Evolutionary conservation across 768 basidiomycete species (phyloP).

Genomic region (Sarcomyxa edulis): DNA sequence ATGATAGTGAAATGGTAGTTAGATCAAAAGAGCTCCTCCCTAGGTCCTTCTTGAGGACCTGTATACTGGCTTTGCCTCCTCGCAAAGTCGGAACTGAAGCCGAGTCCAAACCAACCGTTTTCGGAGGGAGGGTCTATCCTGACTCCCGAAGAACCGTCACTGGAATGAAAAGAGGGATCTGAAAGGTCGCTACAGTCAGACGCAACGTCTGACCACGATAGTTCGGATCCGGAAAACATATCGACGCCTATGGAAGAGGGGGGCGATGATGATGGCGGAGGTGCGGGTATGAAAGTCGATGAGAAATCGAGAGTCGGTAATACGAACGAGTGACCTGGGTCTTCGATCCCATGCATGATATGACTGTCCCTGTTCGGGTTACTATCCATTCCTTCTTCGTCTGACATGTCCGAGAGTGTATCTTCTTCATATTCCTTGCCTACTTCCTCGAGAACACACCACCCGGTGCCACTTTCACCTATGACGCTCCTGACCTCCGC

Average conservation of each 20-base stretch:
- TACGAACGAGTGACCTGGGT: slow-evolving; percentile 64
- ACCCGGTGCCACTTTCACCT: slow-evolving; percentile 67
- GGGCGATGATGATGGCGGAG: neutral
- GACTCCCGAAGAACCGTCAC: neutral
- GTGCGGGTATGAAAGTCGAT: slow-evolving; percentile 32
- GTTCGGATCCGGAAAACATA: neutral
- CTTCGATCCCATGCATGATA: slow-evolving; percentile 18
- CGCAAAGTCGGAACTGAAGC: slow-evolving; percentile 7
- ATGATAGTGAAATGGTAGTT: too few relatives aligned
- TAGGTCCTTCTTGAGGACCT: too few relatives aligned
- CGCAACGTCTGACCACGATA: neutral
- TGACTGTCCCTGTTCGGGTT: slow-evolving; percentile 8
- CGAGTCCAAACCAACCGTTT: slow-evolving; percentile 1
- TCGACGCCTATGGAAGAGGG: neutral
- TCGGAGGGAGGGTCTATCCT: neutral
- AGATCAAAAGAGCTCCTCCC: too few relatives aligned
- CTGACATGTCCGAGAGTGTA: slow-evolving; percentile 22
- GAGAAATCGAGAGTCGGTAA: slow-evolving; percentile 78
- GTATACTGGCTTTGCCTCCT: too few relatives aligned
- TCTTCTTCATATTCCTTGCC: slow-evolving; percentile 27
- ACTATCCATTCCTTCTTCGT: slow-evolving; percentile 12
- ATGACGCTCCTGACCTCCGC: slow-evolving; percentile 59
- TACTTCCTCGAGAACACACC: slow-evolving; percentile 69
- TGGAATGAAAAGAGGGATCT: slow-evolving; percentile 1
- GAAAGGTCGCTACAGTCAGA: slow-evolving; percentile 3